A percentile compares a stretch with the other conserved stretches of the same genome.
Conservation (phyloP, 805 yeast genomes). For the Candida maltosa region DNA sequence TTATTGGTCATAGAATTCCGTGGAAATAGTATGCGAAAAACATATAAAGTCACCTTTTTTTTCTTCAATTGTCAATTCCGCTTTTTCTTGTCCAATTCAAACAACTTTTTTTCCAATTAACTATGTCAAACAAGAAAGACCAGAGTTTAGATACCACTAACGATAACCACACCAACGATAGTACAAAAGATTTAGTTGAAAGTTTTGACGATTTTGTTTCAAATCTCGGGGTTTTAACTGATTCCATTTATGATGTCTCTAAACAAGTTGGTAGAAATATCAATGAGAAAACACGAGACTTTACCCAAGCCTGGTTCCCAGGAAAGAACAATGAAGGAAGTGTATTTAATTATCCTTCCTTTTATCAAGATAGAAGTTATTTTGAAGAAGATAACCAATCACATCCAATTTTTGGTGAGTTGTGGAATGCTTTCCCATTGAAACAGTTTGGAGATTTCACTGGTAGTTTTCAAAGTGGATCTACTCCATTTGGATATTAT, state of each 20-base stretch:
- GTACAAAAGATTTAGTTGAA: neutral
- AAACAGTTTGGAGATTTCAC: conserved; percentile 11
- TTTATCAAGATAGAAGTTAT: conserved; percentile 11
- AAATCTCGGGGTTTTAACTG: conserved; percentile 22
- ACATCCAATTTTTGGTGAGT: conserved; percentile 1
- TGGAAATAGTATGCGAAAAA: too few species aligned
- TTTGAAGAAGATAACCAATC: conserved; percentile 1
- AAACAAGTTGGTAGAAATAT: conserved; percentile 19
- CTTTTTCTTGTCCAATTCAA: too few species aligned
- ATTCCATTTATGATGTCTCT: conserved; percentile 21
- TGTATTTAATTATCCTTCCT: conserved; percentile 10
- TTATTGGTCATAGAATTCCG: too few species aligned
- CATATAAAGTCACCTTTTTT: too few species aligned
- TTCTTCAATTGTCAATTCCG: too few species aligned
- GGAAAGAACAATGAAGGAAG: conserved; percentile 10
- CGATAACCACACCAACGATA: neutral
- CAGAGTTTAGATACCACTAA: neutral
- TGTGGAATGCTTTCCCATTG: conserved; percentile 4
- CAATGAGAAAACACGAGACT: conserved; percentile 18
- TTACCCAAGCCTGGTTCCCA: conserved; percentile 15
- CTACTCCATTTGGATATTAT: conserved; percentile 43
- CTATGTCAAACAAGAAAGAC: neutral
- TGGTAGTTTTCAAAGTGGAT: conserved; percentile 14
- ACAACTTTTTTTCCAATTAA: too few species aligned
- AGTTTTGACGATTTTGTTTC: conserved; percentile 22